A percentile compares a stretch with the other conserved stretches of the same genome.
Conservation (phyloP, 495 filamentous ascomycete species). For the Tuber borchii region DNA sequence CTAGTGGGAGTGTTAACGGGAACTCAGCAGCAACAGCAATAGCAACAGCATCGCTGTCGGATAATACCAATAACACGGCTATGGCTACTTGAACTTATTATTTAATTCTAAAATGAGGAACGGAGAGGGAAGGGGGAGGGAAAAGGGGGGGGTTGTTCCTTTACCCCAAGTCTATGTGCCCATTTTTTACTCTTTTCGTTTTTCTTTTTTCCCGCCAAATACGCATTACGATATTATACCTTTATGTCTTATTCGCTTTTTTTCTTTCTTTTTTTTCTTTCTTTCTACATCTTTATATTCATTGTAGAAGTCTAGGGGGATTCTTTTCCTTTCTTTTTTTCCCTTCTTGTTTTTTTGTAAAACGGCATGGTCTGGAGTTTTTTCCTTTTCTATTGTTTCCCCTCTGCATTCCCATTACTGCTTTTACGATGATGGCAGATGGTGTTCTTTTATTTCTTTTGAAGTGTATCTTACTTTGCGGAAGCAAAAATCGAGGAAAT, state of each 20-base stretch:
- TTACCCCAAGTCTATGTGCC: neutral
- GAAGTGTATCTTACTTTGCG: neutral
- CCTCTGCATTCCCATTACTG: conserved; percentile 9
- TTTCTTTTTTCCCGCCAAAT: neutral
- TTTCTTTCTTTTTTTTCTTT: conserved; percentile 4
- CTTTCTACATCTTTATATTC: conserved; percentile 17
- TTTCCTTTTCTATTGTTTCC: conserved; percentile 15
- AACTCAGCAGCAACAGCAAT: conserved; percentile 1
- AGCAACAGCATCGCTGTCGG: neutral
- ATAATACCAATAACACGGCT: neutral
- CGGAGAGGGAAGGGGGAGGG: neutral
- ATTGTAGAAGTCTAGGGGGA: conserved; percentile 36
- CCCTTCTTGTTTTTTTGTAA: neutral
- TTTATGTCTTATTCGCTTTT: neutral
- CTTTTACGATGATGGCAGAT: conserved; percentile 18
- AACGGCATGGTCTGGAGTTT: conserved; percentile 38
- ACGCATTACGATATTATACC: neutral
- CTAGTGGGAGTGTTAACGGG: neutral
- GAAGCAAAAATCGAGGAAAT: neutral
- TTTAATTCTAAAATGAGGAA: neutral
- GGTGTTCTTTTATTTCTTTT: conserved; percentile 27
- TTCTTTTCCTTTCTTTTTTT: conserved; percentile 4
- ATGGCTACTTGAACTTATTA: neutral
- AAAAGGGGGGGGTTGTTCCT: neutral
- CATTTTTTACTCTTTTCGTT: neutral